These are phyloP conservation scores for Ophiostoma novo-ulmi DNA, from an alignment of 2,329 filamentous ascomycete genomes.

Conservation along the genomic window DNA sequence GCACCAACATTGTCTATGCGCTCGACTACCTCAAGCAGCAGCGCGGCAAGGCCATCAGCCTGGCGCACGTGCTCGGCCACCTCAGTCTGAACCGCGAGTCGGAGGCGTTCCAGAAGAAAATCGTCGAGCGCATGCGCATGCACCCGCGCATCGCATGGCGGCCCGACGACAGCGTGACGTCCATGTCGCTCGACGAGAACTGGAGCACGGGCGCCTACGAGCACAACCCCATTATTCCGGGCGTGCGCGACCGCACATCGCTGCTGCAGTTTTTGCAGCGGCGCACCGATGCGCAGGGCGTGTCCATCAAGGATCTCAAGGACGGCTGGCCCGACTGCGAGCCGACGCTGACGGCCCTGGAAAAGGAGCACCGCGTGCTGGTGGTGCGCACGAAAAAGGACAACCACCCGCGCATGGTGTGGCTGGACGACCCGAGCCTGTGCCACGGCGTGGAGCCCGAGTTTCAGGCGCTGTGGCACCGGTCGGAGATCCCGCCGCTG, in stretches of 20 bases:
- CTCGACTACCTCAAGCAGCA: slow-evolving; percentile 75
- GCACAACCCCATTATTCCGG: slow-evolving; percentile 74
- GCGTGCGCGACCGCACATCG: slow-evolving; percentile 71
- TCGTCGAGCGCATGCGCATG: slow-evolving; percentile 63
- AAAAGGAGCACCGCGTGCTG: slow-evolving; percentile 71
- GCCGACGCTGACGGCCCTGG: slow-evolving; percentile 69
- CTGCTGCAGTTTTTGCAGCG: slow-evolving; percentile 76
- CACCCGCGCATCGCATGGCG: slow-evolving; percentile 57
- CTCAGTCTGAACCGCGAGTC: slow-evolving; percentile 63
- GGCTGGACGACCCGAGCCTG: slow-evolving; percentile 78
- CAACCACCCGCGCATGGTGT: slow-evolving; percentile 76
- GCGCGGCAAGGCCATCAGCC: slow-evolving; percentile 62
- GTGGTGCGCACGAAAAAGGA: slow-evolving; percentile 92
- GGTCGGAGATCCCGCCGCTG: slow-evolving; percentile 67
- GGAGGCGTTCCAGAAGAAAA: slow-evolving; percentile 56
- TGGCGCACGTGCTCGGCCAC: slow-evolving; percentile 74
- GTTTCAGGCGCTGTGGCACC: slow-evolving; percentile 78
- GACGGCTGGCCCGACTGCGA: slow-evolving; percentile 91
- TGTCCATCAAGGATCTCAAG: slow-evolving; percentile 84
- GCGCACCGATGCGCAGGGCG: slow-evolving; percentile 73
- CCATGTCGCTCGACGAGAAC: slow-evolving; percentile 18
- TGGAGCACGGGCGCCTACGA: slow-evolving; percentile 68
- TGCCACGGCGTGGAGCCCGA: slow-evolving; percentile 72
- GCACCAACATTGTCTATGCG: slow-evolving; percentile 83
- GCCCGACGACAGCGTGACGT: slow-evolving; percentile 50